Evolutionary conservation across 2,329 filamentous ascomycete species (phyloP), one percentile per base, ranked within the genome.

Genomic region (Aspergillus niger): DNA sequence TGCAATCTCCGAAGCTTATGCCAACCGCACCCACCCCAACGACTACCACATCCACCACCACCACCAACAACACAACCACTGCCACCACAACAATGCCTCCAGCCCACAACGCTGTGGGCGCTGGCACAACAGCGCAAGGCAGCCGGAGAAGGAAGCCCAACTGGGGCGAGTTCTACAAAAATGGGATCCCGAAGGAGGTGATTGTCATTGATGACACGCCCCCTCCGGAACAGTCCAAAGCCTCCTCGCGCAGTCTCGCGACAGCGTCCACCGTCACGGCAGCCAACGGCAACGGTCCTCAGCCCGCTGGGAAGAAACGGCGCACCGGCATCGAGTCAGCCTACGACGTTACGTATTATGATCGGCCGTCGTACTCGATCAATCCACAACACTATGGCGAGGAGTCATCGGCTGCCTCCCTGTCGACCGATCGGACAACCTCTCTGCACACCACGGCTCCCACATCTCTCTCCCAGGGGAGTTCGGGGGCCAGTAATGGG

Each of bases 371-470:
- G 44, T 90, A 89, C 75, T 93, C 92, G 3, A 88, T 90, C 59
- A 86, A 90, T 70, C 89, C 89, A 28, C 88, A 90, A 54, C 85
- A 87, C 63, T 87, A 89, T 69, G 85, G 88, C 64, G 83, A 85
- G 49, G 86, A 86, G 13, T 85, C 85, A 13, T 88, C 86, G 57
- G 86, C 85, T 54, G 89, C 90, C 48, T 92, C 91, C 11, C 83
- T 88, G 58, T 96, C 92, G 4, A 95, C 89, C 66, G 92, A 94
- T 76, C 87, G 91, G 64, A 96, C 91, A 13, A 90, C 90, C 32
- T 95, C 91, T 15, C 81, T 93, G 59, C 88, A 94, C 71, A 95
- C 92, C 3, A 97, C 93, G 0, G 94, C 94, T 47, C 89, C 92
- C 5, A 97, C 95, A 0, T 98, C 94, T 13, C 79, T 93, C 5